These are phyloP conservation scores for Skeletonema costatum DNA, from an alignment of 108 stramenopile species.

Conservation along the genomic window DNA sequence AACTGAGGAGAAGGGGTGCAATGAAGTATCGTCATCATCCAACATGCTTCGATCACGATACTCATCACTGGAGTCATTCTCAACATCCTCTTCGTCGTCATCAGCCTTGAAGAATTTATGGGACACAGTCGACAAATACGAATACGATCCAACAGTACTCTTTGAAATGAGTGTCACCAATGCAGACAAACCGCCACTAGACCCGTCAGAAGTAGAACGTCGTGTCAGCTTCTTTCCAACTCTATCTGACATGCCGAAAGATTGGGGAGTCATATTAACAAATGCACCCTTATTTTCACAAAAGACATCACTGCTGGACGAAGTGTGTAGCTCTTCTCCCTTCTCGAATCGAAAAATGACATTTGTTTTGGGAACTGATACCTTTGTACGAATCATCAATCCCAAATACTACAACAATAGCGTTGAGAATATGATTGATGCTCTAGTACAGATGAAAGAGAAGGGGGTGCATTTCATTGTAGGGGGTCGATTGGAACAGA, in stretches of 20 bases:
- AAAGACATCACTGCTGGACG: conserved; percentile 54
- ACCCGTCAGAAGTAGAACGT: conserved; percentile 48
- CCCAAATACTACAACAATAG: conserved; percentile 87
- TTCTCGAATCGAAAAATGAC: conserved; percentile 35
- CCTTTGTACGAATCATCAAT: conserved; percentile 81
- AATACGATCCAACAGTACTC: conserved; percentile 47
- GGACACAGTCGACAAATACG: conserved; percentile 18
- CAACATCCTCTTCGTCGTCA: conserved; percentile 16
- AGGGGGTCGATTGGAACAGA: conserved; percentile 73
- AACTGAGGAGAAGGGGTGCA: conserved; percentile 8
- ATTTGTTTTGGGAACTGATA: conserved; percentile 91
- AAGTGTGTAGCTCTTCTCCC: conserved; percentile 6
- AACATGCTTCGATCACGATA: neutral
- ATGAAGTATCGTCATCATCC: neutral
- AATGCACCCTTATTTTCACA: conserved; percentile 77
- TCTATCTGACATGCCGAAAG: conserved; percentile 56
- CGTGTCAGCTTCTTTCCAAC: conserved; percentile 61
- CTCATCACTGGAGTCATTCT: neutral
- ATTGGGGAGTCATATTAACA: conserved; percentile 84
- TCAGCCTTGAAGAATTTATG: conserved; percentile 37
- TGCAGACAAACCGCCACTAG: conserved; percentile 86
- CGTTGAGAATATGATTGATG: conserved; percentile 53
- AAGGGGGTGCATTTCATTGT: conserved; percentile 76
- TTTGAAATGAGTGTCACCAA: conserved; percentile 85
- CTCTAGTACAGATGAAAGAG: conserved; percentile 56